Evolutionary conservation across 129 eudicot genomes (phyloP).

Genomic region (Daucus carota): DH1_v3.0 NC_030384.2:33411501-33412000

Average conservation of each 20-base stretch:
- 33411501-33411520: not conserved
- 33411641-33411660: constrained; percentile 17
- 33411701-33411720: constrained; percentile 59
- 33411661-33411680: constrained; percentile 8
- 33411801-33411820: not conserved
- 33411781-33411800: not conserved
- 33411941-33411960: not conserved
- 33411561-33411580: constrained; percentile 5
- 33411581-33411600: constrained; percentile 15
- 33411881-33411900: not conserved
- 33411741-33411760: constrained; percentile 48
- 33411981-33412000: not conserved
- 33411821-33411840: not conserved
- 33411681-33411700: constrained; percentile 11
- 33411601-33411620: constrained; percentile 1
- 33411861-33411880: not conserved
- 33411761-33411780: constrained; percentile 14
- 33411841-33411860: not conserved
- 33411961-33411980: not conserved
- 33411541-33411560: not conserved
- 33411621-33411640: not conserved
- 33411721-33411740: constrained; percentile 24
- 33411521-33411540: not conserved
- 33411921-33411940: not conserved
- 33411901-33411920: not conserved